These are phyloP conservation scores for Delonix regia DNA, from an alignment of 306 rosid species.

Conservation along the genomic window DNA sequence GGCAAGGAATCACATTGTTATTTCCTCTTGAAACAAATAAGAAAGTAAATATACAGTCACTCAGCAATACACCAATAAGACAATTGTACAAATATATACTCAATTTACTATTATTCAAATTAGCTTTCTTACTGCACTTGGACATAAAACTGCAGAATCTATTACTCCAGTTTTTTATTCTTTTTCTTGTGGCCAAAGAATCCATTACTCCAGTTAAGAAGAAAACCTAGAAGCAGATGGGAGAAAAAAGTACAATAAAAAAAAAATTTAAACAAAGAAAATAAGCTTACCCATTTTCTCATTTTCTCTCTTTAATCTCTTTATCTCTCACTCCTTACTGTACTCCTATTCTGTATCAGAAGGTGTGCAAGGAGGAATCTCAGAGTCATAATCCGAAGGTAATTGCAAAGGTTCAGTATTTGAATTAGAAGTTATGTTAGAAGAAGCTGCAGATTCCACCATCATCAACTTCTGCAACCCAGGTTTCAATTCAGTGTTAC, in stretches of 20 bases:
- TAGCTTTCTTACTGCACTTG: slow-evolving; percentile 35
- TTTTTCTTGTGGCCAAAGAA: too few relatives aligned
- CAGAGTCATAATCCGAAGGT: slow-evolving; percentile 33
- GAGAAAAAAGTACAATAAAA: slow-evolving; percentile 23
- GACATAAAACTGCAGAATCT: slow-evolving; percentile 36
- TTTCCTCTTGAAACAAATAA: slow-evolving; percentile 1
- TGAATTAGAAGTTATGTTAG: background rate
- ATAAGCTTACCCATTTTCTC: background rate
- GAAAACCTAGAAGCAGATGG: slow-evolving; percentile 33
- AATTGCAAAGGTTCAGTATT: background rate
- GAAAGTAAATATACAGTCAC: background rate
- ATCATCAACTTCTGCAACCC: slow-evolving; percentile 49
- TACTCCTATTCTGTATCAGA: slow-evolving; percentile 37
- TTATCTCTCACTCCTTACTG: background rate
- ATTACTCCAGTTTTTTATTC: slow-evolving; percentile 34
- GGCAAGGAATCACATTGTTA: background rate
- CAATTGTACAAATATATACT: slow-evolving; percentile 12
- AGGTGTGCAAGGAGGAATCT: slow-evolving; percentile 12
- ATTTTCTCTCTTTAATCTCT: slow-evolving; percentile 1
- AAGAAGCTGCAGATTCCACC: slow-evolving; percentile 45
- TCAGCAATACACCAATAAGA: slow-evolving; percentile 12
- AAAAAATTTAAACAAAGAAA: slow-evolving; percentile 19
- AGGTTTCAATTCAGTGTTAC: slow-evolving; percentile 54
- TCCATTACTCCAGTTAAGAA: background rate
- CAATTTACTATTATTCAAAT: slow-evolving; percentile 31